Base-by-base conservation (phyloP, 192 early-diverging fungal species). In the Endogone sp. region DNA sequence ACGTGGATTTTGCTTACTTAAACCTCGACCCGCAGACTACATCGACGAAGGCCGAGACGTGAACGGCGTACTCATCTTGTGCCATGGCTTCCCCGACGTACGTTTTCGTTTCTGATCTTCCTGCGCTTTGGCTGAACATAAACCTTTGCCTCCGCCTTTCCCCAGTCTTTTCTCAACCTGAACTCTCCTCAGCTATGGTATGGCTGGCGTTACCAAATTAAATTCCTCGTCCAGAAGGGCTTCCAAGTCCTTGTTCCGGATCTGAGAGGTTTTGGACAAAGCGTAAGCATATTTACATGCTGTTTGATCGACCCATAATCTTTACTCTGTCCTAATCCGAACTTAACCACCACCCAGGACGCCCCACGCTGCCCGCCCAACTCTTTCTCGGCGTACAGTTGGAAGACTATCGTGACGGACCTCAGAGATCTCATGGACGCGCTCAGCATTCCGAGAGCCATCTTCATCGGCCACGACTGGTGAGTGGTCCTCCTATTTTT, bases 391-490 rank as follows among this genome's bases (percentile, higher is more conserved):
- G 56, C 63, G 16, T 92, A 90, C 70, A 74, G 78, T 2, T 63
- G 62, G 44, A 86, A 87, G 55, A 82, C 69, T 44, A 65, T 91
- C 3, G 74, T 70, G 56, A 70, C 74, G 25, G 87, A 91, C 71
- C 25, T 92, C 30, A 72, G 71, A 21, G 81, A 59, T 27, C 71
- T 92, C 24, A 75, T 91, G 66, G 86, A 90, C 64, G 77, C 83
- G 57, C 64, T 89, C 64, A 67, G 78, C 10, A 49, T 86, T 2
- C 67, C 70, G 31, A 85, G 75, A 21, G 84, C 82, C 11, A 81
- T 84, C 8, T 79, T 86, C 26, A 63, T 89, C 27, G 89, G 85
- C 23, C 91, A 92, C 60, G 89, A 92, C 72, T 92, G 88, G 75
- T 49, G 37, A 49, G 37, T 49, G 16, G n/a, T n/a, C n/a, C n/a